A percentile compares a stretch with the other conserved stretches of the same genome.
Evolutionary conservation across 1,284 basidiomycete genomes (phyloP).

Genomic region (Rhodotorula sp.): DNA sequence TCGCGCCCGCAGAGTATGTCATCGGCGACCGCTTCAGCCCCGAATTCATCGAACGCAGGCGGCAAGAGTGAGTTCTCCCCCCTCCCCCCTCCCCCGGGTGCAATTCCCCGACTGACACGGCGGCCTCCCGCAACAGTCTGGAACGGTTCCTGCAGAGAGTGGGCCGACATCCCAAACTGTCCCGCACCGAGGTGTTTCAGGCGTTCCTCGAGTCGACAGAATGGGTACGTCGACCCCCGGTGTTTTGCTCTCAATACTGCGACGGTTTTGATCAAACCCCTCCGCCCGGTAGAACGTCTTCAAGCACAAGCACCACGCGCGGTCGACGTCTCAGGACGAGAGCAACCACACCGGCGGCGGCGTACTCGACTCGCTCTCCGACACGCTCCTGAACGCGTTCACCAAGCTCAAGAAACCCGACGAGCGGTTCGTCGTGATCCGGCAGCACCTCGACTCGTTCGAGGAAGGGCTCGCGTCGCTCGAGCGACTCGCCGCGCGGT

Average conservation of each 20-base stretch:
- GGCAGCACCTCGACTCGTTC: constrained; percentile 86
- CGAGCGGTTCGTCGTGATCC: constrained; percentile 87
- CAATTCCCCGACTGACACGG: background rate
- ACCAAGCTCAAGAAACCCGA: constrained; percentile 88
- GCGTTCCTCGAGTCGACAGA: constrained; percentile 94
- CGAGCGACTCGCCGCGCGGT: constrained; percentile 63
- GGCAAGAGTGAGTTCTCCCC: constrained; percentile 68
- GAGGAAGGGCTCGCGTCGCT: constrained; percentile 81
- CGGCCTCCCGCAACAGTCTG: constrained; percentile 64
- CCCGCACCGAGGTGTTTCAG: constrained; percentile 79
- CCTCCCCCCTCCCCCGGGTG: background rate
- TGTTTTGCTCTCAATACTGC: background rate
- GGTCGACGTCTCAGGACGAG: constrained; percentile 1
- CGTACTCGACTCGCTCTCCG: constrained; percentile 82
- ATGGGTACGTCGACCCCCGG: constrained; percentile 67
- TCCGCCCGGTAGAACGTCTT: constrained; percentile 73
- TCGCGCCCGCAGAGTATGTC: constrained; percentile 70
- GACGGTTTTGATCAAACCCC: no score
- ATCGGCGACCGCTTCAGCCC: constrained; percentile 95
- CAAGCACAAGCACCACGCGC: constrained; percentile 82
- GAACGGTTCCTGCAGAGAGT: constrained; percentile 89
- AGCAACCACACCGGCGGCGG: background rate
- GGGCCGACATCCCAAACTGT: constrained; percentile 88
- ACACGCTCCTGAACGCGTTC: constrained; percentile 93
- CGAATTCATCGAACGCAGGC: constrained; percentile 91